Evolutionary conservation across 2,329 filamentous ascomycete species (phyloP), one percentile per base, ranked within the genome.

Genomic region (Elsinoe fawcettii): DNA sequence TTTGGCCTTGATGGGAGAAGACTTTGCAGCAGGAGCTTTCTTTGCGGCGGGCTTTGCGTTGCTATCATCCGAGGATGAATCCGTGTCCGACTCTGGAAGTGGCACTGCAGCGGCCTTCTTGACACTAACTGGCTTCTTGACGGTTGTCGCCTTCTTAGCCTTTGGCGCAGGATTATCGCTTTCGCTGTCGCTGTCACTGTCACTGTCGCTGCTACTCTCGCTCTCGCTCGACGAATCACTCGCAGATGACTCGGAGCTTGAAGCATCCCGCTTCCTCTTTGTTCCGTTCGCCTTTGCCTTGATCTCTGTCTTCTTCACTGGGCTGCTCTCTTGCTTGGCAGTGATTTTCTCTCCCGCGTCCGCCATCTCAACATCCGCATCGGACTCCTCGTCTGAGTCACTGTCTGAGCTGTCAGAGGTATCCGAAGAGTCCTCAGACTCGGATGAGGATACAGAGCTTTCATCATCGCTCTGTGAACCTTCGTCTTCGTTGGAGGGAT

Each of bases 251-350:
- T 34, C 60, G 18, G 36, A 57, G 36, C 34, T 44, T 6, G 59
- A 60, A 14, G 46, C 57, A 25, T 46, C 54, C 8, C 54, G 39
- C 43, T 56, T 56, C 22, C 54, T 39, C 54, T 56, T 56, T 11
- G 43, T 56, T 7, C 41, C 54, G 12, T 43, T 44, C 20, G 54
- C 59, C 23, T 62, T 62, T 49, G 59, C 55, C 51, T 57, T 59
- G 20, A 41, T 51, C 23, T 60, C 58, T 51, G 60, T 56, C 57
- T 67, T 65, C 63, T 68, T 70, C 41, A 63, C 60, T 18, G 65
- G 65, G 23, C 62, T 60, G 27, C 69, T 67, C 14, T 60, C 61
- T 56, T 69, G 67, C 41, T 58, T 67, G 63, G 11, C 12, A 7
- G 18, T 18, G 14, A 16, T 12, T n/a, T 30, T 22, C 23, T 51